phyloP scores from a whole-genome alignment of 2,329 filamentous ascomycete genomes.

The Sarocladium oryzae region DNA sequence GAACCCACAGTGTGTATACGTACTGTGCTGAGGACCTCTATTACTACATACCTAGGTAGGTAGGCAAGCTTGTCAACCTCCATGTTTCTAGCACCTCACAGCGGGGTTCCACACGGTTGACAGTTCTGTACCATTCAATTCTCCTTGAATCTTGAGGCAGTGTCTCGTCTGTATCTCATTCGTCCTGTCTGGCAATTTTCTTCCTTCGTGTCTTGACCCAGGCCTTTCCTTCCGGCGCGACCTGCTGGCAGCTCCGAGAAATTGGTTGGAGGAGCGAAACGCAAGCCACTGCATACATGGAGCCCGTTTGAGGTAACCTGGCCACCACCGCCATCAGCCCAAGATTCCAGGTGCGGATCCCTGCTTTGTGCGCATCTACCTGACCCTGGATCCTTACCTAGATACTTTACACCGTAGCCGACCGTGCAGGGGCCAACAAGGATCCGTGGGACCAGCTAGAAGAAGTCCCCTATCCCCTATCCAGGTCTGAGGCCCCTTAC shows the following conservation, averaged over 20 bases:
- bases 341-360: constrained; percentile 4
- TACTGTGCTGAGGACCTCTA: too few species aligned
- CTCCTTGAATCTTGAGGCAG: background rate
- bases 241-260: background rate
- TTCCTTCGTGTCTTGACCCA: too few species aligned
- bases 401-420: constrained; percentile 6
- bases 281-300: background rate
- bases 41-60: too few species aligned
- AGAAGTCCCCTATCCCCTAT: background rate
- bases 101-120: too few species aligned
- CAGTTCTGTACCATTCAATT: too few species aligned
- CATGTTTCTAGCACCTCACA: background rate
- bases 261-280: background rate
- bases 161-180: constrained; percentile 2
- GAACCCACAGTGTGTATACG: background rate
- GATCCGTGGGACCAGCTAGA: background rate
- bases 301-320: background rate
- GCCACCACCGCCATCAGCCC: background rate
- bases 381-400: constrained; percentile 3
- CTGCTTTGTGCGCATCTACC: constrained; percentile 2
- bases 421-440: constrained; percentile 1
- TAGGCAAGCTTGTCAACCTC: too few species aligned
- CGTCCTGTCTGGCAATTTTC: too few species aligned
- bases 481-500: background rate
- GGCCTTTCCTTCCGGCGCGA: background rate